Base-by-base conservation (phyloP, 768 basidiomycete genomes). In the Pleurotus ostreatus region DNA sequence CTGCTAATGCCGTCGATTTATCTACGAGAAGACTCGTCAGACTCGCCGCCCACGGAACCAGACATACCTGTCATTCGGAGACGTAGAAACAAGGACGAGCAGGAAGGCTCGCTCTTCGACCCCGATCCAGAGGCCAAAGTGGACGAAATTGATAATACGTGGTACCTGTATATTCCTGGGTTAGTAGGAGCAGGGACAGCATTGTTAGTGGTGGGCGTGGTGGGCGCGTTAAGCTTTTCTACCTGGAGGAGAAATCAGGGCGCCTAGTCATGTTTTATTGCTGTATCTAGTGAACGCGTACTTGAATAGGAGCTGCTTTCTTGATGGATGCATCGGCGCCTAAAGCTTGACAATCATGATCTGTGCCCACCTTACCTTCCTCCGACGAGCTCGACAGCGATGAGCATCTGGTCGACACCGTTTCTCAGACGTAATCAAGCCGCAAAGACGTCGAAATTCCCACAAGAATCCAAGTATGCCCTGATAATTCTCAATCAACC, bases 401-500 rank as follows among this genome's bases (percentile, higher is more conserved):
- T 55, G 45, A 46, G 34, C n/a, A 26, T 11, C 22, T 55, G 54
- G 43, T 55, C 45, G 44, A n/a, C 22, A 8, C 54, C 54, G 25
- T 55, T 55, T 46, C 18, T 55, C 30, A 34, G 30, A 3, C 30
- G 30, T 11, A 34, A 34, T 2, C 30, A 45, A 41, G 41, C 16
- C 5, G 37, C 18, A 18, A 8, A 22, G n/a, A 47, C 39, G 7
- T 48, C 16, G 40, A 18, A 48, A 49, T 34, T 41, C 22, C 30
- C 38, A 7, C 18, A 44, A 22, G 48, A 44, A 12, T 34, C 58
- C 37, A 68, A 64, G 46, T 75, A 75, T 41, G 91, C 86, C 0
- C 75, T 98, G 57, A 85, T 98, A 62, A 85, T 99, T 62, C 79
- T 98, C 55, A 98, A 99, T 68, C 92, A 96, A 59, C 88, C 93